These are phyloP conservation scores for Talaromyces proteolyticus DNA, from an alignment of 495 filamentous ascomycete genomes.

Conservation along the genomic window DNA sequence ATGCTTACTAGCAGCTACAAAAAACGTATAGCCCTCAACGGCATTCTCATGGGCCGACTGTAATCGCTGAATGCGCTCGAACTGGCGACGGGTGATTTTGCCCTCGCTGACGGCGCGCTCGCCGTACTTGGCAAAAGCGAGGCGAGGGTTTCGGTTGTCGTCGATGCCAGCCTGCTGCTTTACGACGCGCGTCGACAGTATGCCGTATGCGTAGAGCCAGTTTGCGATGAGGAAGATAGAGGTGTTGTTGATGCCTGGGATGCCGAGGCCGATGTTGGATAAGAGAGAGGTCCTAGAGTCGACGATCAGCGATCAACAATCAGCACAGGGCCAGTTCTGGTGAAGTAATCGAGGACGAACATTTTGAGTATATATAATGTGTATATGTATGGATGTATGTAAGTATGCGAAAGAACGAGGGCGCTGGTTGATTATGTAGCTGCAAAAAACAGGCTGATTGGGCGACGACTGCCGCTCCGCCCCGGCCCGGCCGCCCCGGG, in stretches of 20 bases:
- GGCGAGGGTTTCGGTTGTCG: conserved; percentile 39
- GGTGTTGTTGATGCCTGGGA: conserved; percentile 28
- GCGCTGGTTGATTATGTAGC: no score
- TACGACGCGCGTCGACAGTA: conserved; percentile 33
- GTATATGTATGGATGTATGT: no score
- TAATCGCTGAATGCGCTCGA: conserved; percentile 39
- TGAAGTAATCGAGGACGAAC: no score
- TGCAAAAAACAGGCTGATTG: no score
- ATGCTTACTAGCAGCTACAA: conserved; percentile 32
- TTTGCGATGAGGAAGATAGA: conserved; percentile 36
- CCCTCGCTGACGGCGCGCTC: conserved; percentile 39
- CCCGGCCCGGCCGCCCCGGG: no score
- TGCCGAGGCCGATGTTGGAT: conserved; percentile 19
- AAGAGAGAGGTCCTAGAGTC: conserved; percentile 13
- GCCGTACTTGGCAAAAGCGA: conserved; percentile 40
- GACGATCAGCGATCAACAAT: no score
- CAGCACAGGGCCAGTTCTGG: no score
- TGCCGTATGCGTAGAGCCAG: conserved; percentile 39
- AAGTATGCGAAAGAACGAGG: no score
- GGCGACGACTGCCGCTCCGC: no score
- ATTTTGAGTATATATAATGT: no score
- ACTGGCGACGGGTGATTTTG: conserved; percentile 36
- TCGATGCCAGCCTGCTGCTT: conserved; percentile 41
- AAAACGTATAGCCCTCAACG: conserved; percentile 40
- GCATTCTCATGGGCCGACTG: conserved; percentile 44